These are phyloP conservation scores for Venturia pyrina DNA, from an alignment of 2,329 filamentous ascomycete species.

Conservation along the genomic window DNA sequence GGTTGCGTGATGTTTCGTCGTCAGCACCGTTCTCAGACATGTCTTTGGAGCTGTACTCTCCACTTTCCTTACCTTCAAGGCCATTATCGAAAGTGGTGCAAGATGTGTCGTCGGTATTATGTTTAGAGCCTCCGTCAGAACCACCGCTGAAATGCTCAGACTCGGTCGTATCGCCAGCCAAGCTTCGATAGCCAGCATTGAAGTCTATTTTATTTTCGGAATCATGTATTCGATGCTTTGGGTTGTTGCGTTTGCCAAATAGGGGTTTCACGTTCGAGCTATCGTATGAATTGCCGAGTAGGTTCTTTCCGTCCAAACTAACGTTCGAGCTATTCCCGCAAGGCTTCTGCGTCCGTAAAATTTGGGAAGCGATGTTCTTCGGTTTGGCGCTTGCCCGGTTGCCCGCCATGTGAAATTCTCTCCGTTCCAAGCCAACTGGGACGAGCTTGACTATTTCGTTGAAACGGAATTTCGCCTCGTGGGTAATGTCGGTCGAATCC, in stretches of 20 bases:
- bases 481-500: neutral
- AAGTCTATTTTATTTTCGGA: no score
- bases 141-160: neutral
- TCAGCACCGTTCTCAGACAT: neutral
- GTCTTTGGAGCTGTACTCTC: neutral
- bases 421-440: neutral
- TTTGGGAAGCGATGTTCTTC: neutral
- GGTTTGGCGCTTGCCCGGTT: neutral
- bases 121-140: no score
- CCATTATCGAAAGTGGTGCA: no score
- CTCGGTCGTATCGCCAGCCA: neutral
- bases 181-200: neutral
- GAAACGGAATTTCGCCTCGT: neutral
- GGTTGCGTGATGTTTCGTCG: neutral
- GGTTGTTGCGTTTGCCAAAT: neutral
- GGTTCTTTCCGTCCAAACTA: neutral
- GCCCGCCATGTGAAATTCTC: neutral
- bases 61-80: no score
- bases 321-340: neutral
- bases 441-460: neutral
- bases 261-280: neutral
- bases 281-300: neutral
- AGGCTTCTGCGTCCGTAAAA: neutral
- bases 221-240: no score
- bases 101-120: no score